Percentiles rank a stretch among this genome's conserved stretches.
These are phyloP conservation scores for Cyberlindnera saturnus DNA, from an alignment of 805 yeast species.

Conservation along the genomic window DNA sequence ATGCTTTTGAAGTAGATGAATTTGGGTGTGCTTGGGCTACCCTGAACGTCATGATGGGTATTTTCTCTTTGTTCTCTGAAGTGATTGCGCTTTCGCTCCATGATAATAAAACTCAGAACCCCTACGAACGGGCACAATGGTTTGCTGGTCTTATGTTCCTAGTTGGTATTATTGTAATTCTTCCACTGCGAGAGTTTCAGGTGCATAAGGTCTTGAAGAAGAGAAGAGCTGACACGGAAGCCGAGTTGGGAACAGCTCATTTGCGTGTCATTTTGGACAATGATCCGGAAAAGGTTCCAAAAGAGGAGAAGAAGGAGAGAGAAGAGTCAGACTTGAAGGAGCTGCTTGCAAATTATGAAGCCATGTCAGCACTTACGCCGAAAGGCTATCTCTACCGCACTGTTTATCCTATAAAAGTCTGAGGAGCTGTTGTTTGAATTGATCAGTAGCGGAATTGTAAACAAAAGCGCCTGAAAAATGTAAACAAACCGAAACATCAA, in stretches of 20 bases:
- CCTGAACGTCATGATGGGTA: constrained; percentile 26
- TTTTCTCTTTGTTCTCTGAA: constrained; percentile 40
- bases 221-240: neutral
- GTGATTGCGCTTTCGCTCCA: constrained; percentile 47
- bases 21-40: constrained; percentile 36
- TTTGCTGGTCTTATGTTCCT: constrained; percentile 48
- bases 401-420: constrained; percentile 2
- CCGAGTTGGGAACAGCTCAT: neutral
- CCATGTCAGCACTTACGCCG: neutral
- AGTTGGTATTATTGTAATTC: constrained; percentile 34
- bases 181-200: constrained; percentile 44
- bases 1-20: constrained; percentile 28
- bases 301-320: neutral
- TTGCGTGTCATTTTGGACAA: too few relatives aligned
- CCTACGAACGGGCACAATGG: constrained; percentile 54
- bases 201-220: constrained; percentile 29
- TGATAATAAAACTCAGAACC: constrained; percentile 24
- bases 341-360: neutral
- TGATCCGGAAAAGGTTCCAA: too few relatives aligned
- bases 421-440: neutral
- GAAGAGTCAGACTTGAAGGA: neutral
- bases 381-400: neutral
- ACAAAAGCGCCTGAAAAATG: constrained; percentile 4
- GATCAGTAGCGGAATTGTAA: constrained; percentile 5
- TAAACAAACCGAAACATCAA: neutral